These are phyloP conservation scores for Veloboletus limbatus DNA, from an alignment of 1,284 basidiomycete species.

Conservation along the genomic window DNA sequence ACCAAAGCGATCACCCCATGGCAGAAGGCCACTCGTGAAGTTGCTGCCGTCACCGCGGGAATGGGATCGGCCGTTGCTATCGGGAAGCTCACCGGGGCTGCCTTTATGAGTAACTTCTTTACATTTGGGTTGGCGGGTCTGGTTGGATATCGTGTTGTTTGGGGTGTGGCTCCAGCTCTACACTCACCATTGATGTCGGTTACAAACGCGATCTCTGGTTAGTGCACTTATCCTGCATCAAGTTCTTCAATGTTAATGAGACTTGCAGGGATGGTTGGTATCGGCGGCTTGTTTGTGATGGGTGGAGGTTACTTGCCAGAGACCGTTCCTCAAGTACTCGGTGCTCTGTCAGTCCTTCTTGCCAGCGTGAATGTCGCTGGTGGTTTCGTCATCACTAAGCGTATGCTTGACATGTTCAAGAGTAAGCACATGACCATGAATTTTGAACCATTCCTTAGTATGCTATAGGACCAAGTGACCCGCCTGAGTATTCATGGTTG, in stretches of 20 bases:
- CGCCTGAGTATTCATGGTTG: slow-evolving; percentile 81
- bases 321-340: slow-evolving; percentile 74
- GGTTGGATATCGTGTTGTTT: slow-evolving; percentile 83
- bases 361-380: slow-evolving; percentile 84
- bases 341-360: slow-evolving; percentile 75
- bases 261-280: slow-evolving; percentile 63
- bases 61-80: slow-evolving; percentile 71
- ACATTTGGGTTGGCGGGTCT: slow-evolving; percentile 80
- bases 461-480: slow-evolving; percentile 66
- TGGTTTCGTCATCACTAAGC: slow-evolving; percentile 80
- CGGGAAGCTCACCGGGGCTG: slow-evolving; percentile 73
- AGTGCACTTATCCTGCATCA: slow-evolving; percentile 5
- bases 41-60: slow-evolving; percentile 66
- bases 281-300: slow-evolving; percentile 86
- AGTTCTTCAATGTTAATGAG: slow-evolving; percentile 9
- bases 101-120: slow-evolving; percentile 84
- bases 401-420: slow-evolving; percentile 90
- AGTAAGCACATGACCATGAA: slow-evolving; percentile 41
- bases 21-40: slow-evolving; percentile 74
- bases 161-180: slow-evolving; percentile 82
- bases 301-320: slow-evolving; percentile 81
- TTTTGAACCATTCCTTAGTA: slow-evolving; percentile 3
- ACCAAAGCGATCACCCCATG: slow-evolving; percentile 72
- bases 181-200: slow-evolving; percentile 86
- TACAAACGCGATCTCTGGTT: slow-evolving; percentile 76